Evolutionary conservation across 306 rosid species (phyloP).

Genomic region (Erythrophleum fordii): DNA sequence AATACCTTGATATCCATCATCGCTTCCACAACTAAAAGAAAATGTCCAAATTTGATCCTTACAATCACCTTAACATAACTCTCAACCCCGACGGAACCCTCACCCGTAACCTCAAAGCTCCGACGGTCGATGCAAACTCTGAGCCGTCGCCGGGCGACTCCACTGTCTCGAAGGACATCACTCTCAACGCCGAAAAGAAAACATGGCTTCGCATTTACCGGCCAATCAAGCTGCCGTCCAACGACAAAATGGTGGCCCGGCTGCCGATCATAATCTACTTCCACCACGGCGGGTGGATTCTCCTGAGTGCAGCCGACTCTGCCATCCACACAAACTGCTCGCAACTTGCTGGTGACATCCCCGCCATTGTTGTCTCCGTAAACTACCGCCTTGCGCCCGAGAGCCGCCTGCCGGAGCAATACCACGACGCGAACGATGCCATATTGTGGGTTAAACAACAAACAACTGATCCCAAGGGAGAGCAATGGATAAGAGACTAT

Average conservation of each 20-base stretch:
- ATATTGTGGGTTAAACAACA: slow-evolving; percentile 57
- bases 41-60: slow-evolving; percentile 66
- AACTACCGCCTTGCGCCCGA: slow-evolving; percentile 57
- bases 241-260: slow-evolving; percentile 56
- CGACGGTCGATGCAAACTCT: slow-evolving; percentile 25
- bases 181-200: slow-evolving; percentile 34
- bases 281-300: slow-evolving; percentile 63
- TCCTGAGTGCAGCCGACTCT: slow-evolving; percentile 8
- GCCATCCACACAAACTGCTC: slow-evolving; percentile 33
- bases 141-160: slow-evolving; percentile 37
- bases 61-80: slow-evolving; percentile 38
- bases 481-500: slow-evolving; percentile 63
- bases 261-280: slow-evolving; percentile 58
- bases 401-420: slow-evolving; percentile 52
- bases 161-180: slow-evolving; percentile 53
- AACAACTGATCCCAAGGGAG: slow-evolving; percentile 40
- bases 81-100: slow-evolving; percentile 57
- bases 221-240: slow-evolving; percentile 66
- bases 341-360: slow-evolving; percentile 38
- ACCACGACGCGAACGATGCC: slow-evolving; percentile 50
- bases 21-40: slow-evolving; percentile 3
- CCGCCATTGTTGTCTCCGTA: slow-evolving; percentile 55
- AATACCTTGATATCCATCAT: not conserved
- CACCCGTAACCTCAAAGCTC: slow-evolving; percentile 35
- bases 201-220: slow-evolving; percentile 57